Evolutionary conservation across 2,329 filamentous ascomycete genomes (phyloP).

Genomic region (Dactylellina drechsleri): DNA sequence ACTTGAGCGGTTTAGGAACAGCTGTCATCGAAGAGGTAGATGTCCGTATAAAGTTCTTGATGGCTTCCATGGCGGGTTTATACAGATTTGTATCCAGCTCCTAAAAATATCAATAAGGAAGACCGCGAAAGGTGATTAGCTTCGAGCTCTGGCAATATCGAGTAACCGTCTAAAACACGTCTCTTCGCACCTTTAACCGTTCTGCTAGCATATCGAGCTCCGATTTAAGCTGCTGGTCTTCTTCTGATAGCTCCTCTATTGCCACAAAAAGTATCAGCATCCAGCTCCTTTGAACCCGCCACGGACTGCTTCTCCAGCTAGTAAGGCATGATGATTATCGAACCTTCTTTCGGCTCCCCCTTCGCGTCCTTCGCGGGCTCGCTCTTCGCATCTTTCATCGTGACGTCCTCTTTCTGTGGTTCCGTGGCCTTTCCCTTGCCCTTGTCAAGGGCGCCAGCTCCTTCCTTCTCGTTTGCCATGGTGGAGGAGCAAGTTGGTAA

Average conservation of each 20-base stretch:
- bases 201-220: constrained; percentile 99
- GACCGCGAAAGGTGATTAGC: constrained; percentile 19
- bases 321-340: constrained; percentile 62
- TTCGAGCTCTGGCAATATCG: constrained; percentile 33
- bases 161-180: constrained; percentile 23
- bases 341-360: constrained; percentile 73
- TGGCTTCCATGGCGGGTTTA: constrained; percentile 89
- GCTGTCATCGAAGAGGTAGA: constrained; percentile 99
- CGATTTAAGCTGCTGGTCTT: constrained; percentile 97
- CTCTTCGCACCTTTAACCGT: constrained; percentile 73
- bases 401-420: constrained; percentile 70
- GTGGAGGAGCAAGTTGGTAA: constrained; percentile 57
- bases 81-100: constrained; percentile 88
- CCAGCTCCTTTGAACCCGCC: constrained; percentile 56
- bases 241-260: constrained; percentile 91
- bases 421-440: constrained; percentile 92
- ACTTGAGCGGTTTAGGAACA: constrained; percentile 97
- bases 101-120: constrained; percentile 63
- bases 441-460: constrained; percentile 86
- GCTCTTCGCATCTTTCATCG: constrained; percentile 74
- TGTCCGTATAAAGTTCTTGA: constrained; percentile 99
- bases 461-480: constrained; percentile 95
- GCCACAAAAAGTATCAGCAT: constrained; percentile 59
- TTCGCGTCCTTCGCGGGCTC: constrained; percentile 77
- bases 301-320: constrained; percentile 61